Percentiles rank a stretch among this genome's conserved stretches.
These are phyloP conservation scores for Salicornia ramosissima DNA, from an alignment of 148 eudicot species.

Conservation along the genomic window DNA sequence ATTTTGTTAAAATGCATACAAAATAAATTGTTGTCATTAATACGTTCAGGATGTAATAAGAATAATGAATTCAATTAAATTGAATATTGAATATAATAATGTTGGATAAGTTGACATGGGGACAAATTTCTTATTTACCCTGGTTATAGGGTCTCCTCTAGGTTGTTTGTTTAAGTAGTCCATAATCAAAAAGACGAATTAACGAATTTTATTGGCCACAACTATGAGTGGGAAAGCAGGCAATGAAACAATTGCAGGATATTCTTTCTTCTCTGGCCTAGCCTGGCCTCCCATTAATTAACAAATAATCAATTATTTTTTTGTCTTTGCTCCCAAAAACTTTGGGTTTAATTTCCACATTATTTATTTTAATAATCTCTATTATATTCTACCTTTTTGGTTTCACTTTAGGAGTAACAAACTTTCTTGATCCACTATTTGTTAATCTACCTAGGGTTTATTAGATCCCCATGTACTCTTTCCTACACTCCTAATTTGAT, in stretches of 20 bases:
- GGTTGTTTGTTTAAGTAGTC: slow-evolving; percentile 3
- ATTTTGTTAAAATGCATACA: too few species aligned
- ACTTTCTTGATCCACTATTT: slow-evolving; percentile 14
- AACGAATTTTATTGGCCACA: slow-evolving; percentile 17
- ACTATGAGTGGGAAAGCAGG: slow-evolving; percentile 18
- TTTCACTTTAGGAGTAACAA: slow-evolving; percentile 23
- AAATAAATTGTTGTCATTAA: too few species aligned
- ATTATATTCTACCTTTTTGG: slow-evolving; percentile 8
- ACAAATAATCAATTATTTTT: slow-evolving; percentile 17
- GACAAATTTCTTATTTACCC: too few species aligned
- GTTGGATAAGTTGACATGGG: too few species aligned
- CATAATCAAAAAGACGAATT: neutral
- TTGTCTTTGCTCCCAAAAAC: slow-evolving; percentile 16
- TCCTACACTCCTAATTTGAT: too few species aligned
- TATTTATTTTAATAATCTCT: too few species aligned
- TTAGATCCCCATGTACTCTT: too few species aligned
- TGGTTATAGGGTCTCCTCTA: slow-evolving; percentile 5
- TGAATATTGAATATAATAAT: too few species aligned
- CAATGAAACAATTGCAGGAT: slow-evolving; percentile 13
- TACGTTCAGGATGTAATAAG: too few species aligned
- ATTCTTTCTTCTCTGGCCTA: slow-evolving; percentile 6
- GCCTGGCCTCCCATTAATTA: slow-evolving; percentile 17
- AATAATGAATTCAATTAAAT: neutral
- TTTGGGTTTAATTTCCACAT: slow-evolving; percentile 14
- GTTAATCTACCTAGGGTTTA: slow-evolving; percentile 29